Evolutionary conservation across 2,329 filamentous ascomycete genomes (phyloP), one percentile per base, ranked within the genome.

Genomic region (Diplodia mutila): DNA sequence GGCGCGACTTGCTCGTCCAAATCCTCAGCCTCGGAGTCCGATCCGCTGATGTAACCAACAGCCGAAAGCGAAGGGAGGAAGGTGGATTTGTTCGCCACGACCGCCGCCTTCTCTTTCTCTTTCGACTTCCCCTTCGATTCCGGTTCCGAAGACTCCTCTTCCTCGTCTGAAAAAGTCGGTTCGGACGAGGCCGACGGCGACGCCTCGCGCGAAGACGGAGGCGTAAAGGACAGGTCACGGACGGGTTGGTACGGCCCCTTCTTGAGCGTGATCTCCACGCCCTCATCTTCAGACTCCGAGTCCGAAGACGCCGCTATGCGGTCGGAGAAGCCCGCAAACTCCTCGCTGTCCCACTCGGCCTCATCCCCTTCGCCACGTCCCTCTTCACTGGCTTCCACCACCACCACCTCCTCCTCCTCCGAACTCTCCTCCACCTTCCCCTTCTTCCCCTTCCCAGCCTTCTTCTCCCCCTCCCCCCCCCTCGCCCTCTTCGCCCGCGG

Each of bases 11-110:
- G 86, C 1, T 77, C 72, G 21, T 83, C 81, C 25, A 84, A 78
- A 37, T 83, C 81, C 64, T 93, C 91, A 12, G 66, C 49, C 23
- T 65, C 66, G 0, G 89, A 91, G 7, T 92, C 91, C 9, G 89
- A 91, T 55, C 90, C 91, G 2, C 91, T 93, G 73, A 92, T 86
- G 80, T 94, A 96, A 67, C 91, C 91, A 23, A 89, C 90, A 85
- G 87, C 84, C 66, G 92, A 92, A 18, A 95, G 85, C 1, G 89
- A 88, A 0, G 92, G 92, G 1, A 95, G 81, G 75, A 93, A 93
- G 0, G 86, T 86, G 0, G 90, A 88, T 32, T 77, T 74, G 27
- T 73, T 77, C 7, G 73, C 72, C 37, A 70, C 57, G 69, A 72
- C 69, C 9, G 71, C 18, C 67, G 53, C 42, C 70, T 71, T 14